These are phyloP conservation scores for Pichia sp. DNA, from an alignment of 1,139 yeast species.

Conservation along the genomic window DNA sequence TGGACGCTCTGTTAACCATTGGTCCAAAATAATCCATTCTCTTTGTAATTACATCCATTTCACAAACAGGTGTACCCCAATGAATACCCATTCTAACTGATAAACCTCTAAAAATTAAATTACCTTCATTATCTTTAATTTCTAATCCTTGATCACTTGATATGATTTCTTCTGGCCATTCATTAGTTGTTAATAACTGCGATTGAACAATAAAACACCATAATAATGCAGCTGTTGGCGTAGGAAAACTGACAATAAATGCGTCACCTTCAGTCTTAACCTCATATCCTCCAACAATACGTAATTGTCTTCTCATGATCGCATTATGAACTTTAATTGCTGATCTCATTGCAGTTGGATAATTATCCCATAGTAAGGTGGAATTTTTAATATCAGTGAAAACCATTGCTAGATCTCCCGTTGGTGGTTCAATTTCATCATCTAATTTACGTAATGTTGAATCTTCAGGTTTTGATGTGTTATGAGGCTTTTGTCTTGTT, in stretches of 20 bases:
- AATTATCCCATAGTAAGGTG: constrained; percentile 87
- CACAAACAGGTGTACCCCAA: constrained; percentile 98
- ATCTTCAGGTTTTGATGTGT: constrained; percentile 58
- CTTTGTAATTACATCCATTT: constrained; percentile 85
- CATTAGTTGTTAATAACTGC: constrained; percentile 67
- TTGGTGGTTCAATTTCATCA: constrained; percentile 92
- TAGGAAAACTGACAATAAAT: constrained; percentile 95
- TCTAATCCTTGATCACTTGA: constrained; percentile 82
- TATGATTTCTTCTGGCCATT: constrained; percentile 93
- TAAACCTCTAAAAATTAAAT: constrained; percentile 71
- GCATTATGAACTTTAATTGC: constrained; percentile 93
- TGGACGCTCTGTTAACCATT: constrained; percentile 91
- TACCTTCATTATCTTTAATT: constrained; percentile 61
- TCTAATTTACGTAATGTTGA: constrained; percentile 76
- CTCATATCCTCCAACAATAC: constrained; percentile 94
- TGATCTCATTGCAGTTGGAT: constrained; percentile 91
- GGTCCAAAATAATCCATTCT: constrained; percentile 99
- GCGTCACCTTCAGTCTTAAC: constrained; percentile 99
- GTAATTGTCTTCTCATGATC: constrained; percentile 86
- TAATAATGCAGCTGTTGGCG: constrained; percentile 80
- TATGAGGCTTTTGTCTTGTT: constrained; percentile 40
- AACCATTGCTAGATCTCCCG: constrained; percentile 89
- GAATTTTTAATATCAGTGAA: constrained; percentile 97
- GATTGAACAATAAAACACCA: constrained; percentile 96
- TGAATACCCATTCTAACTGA: constrained; percentile 97